Evolutionary conservation across 495 filamentous ascomycete species (phyloP), one percentile per base, ranked within the genome.

Genomic region (Sporormia fimetaria): DNA sequence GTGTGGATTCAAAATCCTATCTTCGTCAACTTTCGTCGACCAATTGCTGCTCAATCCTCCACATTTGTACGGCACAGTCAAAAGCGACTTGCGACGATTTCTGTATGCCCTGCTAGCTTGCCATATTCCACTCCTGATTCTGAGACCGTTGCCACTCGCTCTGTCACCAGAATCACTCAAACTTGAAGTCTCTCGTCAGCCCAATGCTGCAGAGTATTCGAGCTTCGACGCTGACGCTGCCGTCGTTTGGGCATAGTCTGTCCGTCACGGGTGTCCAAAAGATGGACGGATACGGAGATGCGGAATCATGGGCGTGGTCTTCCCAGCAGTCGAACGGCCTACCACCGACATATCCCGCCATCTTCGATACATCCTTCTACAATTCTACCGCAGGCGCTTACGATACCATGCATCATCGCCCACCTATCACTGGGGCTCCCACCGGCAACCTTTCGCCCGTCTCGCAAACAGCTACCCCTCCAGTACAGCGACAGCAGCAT

Each of bases 181-280:
- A n/a, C n/a, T n/a, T n/a, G n/a, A n/a, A n/a, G n/a, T n/a, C n/a
- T n/a, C n/a, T n/a, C n/a, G n/a, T n/a, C n/a, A n/a, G n/a, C 47
- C 41, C 15, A 40, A 51, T 51, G 47, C 45, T 51, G 40, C 41
- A 44, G 40, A 37, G 40, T 14, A 38, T 40, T 12, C 27, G 41
- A 23, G 40, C 47, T 21, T 51, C 47, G 34, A 20, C 46, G 27
- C 12, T 44, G 22, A 35, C 40, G 41, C 40, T 51, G 47, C 47
- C 47, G 37, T 35, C 41, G 35, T 51, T 45, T 41, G 40, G 34
- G 16, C 47, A 44, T 21, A 22, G 37, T 40, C 29, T 45, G 35
- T 45, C 47, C 12, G 15, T 37, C 17, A 28, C 40, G 16, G 47
- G 41, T 23, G 39, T 40, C 18, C 36, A 51, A 29, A 51, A 49